A percentile compares a stretch with the other conserved stretches of the same genome.
These are phyloP conservation scores for Sphagnurus paluster DNA, from an alignment of 1,284 basidiomycete species.

Conservation along the genomic window DNA sequence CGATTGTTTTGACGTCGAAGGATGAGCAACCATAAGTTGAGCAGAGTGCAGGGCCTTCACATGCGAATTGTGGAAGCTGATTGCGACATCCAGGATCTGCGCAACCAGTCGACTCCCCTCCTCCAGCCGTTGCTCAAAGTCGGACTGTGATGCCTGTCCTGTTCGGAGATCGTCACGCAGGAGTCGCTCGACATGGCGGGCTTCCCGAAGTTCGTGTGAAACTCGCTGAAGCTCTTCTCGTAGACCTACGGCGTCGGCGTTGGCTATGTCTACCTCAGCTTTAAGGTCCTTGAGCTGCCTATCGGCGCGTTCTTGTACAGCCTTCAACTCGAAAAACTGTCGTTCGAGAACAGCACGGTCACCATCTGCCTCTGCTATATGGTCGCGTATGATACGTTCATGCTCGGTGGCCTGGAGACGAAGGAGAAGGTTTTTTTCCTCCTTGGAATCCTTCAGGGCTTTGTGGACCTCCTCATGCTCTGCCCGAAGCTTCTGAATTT, in stretches of 20 bases:
- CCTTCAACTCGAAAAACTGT: slow-evolving; percentile 77
- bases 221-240: slow-evolving; percentile 73
- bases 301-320: slow-evolving; percentile 56
- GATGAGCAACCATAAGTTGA: slow-evolving; percentile 62
- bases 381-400: slow-evolving; percentile 82
- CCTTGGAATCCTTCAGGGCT: slow-evolving; percentile 64
- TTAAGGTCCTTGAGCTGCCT: slow-evolving; percentile 62
- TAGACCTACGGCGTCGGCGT: slow-evolving; percentile 64
- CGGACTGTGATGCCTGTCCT: slow-evolving; percentile 62
- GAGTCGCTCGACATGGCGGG: slow-evolving; percentile 58
- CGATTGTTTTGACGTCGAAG: slow-evolving; percentile 41
- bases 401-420: slow-evolving; percentile 77
- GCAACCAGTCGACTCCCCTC: slow-evolving; percentile 62
- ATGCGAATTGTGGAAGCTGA: slow-evolving; percentile 72
- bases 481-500: slow-evolving; percentile 64
- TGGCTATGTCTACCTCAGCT: slow-evolving; percentile 57
- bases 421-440: slow-evolving; percentile 76
- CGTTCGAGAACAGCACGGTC: slow-evolving; percentile 88
- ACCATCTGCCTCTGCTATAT: slow-evolving; percentile 88
- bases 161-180: slow-evolving; percentile 63
- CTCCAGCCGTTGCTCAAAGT: slow-evolving; percentile 65
- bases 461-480: slow-evolving; percentile 69
- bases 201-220: slow-evolving; percentile 65
- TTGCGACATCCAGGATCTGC: slow-evolving; percentile 72
- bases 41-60: slow-evolving; percentile 66